Percentiles rank a stretch among this genome's conserved stretches.
Conservation (phyloP, 371 early-diverging fungal genomes). For the Mortierella sp. region DNA sequence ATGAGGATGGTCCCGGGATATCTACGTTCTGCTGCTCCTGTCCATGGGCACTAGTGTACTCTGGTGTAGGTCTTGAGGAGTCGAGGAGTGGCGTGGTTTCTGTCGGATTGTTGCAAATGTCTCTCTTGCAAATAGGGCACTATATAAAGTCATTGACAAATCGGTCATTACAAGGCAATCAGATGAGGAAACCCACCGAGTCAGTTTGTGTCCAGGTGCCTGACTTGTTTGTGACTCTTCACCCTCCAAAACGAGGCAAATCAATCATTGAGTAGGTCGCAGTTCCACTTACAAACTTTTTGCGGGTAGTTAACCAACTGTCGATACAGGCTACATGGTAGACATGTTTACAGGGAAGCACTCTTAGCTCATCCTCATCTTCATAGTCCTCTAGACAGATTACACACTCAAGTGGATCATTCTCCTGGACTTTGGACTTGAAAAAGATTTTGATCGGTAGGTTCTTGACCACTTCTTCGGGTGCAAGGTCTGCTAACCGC, state of each 20-base stretch:
- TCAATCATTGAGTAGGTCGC: not conserved
- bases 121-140: conserved; percentile 86
- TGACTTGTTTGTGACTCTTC: too few relatives aligned
- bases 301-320: conserved; percentile 81
- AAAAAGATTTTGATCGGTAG: conserved; percentile 69
- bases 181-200: too few relatives aligned
- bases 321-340: conserved; percentile 95
- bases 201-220: too few relatives aligned
- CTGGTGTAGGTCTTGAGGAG: conserved; percentile 3
- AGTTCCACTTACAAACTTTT: conserved; percentile 72
- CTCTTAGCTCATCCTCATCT: conserved; percentile 79
- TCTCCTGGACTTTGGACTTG: conserved; percentile 61
- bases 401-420: conserved; percentile 85
- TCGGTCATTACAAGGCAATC: too few relatives aligned
- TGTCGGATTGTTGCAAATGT: conserved; percentile 62
- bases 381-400: conserved; percentile 94
- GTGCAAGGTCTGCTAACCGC: conserved; percentile 71
- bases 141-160: too few relatives aligned
- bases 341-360: conserved; percentile 89
- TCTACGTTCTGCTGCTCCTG: not conserved
- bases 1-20: too few relatives aligned
- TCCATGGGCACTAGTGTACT: not conserved
- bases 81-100: conserved; percentile 55
- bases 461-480: conserved; percentile 68
- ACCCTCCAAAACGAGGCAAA: not conserved